Percentiles rank a stretch among this genome's conserved stretches.
Evolutionary conservation across 768 basidiomycete genomes (phyloP).

Genomic region (Collybia sordida): DNA sequence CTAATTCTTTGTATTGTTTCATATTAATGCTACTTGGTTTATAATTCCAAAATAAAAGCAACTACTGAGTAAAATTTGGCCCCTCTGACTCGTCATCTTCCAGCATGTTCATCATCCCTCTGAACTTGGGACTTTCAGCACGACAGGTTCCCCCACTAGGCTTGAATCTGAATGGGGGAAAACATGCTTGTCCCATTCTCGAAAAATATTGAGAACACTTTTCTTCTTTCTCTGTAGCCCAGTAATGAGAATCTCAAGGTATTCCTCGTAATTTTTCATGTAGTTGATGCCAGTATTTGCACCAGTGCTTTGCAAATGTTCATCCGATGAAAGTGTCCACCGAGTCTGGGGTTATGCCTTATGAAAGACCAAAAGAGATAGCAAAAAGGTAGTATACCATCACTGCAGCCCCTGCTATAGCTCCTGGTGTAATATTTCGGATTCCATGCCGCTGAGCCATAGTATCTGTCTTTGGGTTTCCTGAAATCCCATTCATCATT

Average conservation of each 20-base stretch:
- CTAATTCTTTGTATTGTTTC: no score
- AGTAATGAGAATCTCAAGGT: conserved; percentile 10
- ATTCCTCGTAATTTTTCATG: conserved; percentile 12
- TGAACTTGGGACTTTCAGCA: background rate
- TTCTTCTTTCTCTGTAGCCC: conserved; percentile 11
- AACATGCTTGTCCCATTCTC: conserved; percentile 13
- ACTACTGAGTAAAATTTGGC: no score
- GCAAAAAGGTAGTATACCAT: conserved; percentile 9
- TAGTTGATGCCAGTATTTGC: conserved; percentile 15
- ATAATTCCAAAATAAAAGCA: no score
- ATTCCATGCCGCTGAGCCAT: conserved; percentile 14
- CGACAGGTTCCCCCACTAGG: background rate
- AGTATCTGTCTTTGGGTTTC: conserved; percentile 11
- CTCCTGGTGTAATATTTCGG: conserved; percentile 14
- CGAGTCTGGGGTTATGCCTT: conserved; percentile 6
- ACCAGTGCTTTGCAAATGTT: conserved; percentile 11
- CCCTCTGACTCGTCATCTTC: no score
- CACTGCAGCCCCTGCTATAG: conserved; percentile 11
- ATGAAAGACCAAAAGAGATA: background rate
- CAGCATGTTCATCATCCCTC: background rate
- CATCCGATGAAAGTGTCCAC: conserved; percentile 15
- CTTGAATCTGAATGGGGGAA: conserved; percentile 13
- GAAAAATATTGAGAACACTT: conserved; percentile 12
- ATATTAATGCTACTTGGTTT: no score
- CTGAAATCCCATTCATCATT: conserved; percentile 9